Percentiles rank a stretch among this genome's conserved stretches.
Evolutionary conservation across 176 grass and related monocot genomes (phyloP).

Genomic region (Eleusine coracana): DNA sequence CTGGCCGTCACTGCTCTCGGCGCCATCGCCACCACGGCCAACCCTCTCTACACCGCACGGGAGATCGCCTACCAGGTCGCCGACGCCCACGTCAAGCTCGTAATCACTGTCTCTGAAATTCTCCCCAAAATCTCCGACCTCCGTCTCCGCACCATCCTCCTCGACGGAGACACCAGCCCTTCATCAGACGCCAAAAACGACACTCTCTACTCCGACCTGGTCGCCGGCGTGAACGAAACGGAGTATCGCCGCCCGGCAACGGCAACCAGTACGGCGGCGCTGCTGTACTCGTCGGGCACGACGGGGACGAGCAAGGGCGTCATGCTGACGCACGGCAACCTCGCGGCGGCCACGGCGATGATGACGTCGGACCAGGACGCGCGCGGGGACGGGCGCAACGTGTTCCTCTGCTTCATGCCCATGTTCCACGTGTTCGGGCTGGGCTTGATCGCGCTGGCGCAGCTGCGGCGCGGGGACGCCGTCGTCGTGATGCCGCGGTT

Average conservation of each 20-base stretch:
- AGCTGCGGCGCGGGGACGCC: conserved; percentile 70
- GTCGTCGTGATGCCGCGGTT: conserved; percentile 75
- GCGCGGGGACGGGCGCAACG: conserved; percentile 56
- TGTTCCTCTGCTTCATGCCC: conserved; percentile 93
- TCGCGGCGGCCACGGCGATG: conserved; percentile 61
- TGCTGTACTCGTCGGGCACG: conserved; percentile 94
- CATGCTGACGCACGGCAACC: conserved; percentile 86
- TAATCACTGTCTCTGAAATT: conserved; percentile 63
- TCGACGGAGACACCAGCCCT: conserved; percentile 31
- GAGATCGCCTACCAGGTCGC: conserved; percentile 76
- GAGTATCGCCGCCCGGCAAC: conserved; percentile 50
- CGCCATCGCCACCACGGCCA: conserved; percentile 76
- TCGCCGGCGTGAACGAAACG: conserved; percentile 35
- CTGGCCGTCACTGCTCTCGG: conserved; percentile 63
- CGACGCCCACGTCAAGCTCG: conserved; percentile 57
- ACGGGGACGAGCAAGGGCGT: conserved; percentile 95
- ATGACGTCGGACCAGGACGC: conserved; percentile 64
- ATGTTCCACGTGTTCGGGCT: conserved; percentile 98
- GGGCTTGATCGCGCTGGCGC: conserved; percentile 63
- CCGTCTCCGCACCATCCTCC: conserved; percentile 61
- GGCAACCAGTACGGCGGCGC: conserved; percentile 46
- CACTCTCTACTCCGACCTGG: conserved; percentile 60
- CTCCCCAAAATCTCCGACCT: conserved; percentile 50
- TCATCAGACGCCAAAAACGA: conserved; percentile 24
- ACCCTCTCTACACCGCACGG: conserved; percentile 66